phyloP scores from a whole-genome alignment of 805 yeast genomes.

The Cyberlindnera suaveolens region DNA sequence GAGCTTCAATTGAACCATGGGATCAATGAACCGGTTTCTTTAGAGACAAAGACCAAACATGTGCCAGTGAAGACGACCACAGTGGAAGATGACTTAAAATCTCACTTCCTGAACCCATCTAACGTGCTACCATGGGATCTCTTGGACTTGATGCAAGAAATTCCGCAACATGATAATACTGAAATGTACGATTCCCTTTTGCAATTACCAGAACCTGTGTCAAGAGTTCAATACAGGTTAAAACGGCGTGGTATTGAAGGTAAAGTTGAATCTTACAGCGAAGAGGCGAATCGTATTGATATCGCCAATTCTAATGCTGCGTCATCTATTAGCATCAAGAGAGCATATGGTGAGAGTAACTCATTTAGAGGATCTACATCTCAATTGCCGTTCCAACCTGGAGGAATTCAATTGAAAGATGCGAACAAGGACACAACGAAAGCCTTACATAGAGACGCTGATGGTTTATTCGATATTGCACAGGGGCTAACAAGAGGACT shows the following conservation, averaged over 20 bases:
- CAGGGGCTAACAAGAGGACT: constrained; percentile 80
- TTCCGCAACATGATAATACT: constrained; percentile 32
- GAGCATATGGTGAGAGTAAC: constrained; percentile 60
- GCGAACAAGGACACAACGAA: constrained; percentile 32
- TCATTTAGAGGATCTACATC: constrained; percentile 63
- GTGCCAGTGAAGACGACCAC: not conserved
- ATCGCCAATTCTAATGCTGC: constrained; percentile 47
- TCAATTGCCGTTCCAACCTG: constrained; percentile 88
- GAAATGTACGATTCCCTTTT: constrained; percentile 33
- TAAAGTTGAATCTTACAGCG: constrained; percentile 51
- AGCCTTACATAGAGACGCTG: constrained; percentile 53
- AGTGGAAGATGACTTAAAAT: constrained; percentile 19
- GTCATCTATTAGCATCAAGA: constrained; percentile 64
- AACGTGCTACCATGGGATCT: constrained; percentile 61
- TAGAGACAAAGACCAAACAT: constrained; percentile 1
- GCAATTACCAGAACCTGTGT: constrained; percentile 51
- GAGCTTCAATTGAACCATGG: constrained; percentile 2
- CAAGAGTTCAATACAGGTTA: constrained; percentile 61
- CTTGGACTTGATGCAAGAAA: constrained; percentile 59
- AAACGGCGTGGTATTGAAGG: constrained; percentile 76
- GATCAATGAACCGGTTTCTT: not conserved
- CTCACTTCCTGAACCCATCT: constrained; percentile 56
- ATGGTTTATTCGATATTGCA: constrained; percentile 78
- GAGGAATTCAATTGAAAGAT: constrained; percentile 51
- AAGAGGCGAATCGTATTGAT: constrained; percentile 47